Conservation (phyloP, 805 yeast genomes). For the Saccharomyces cerevisiae region DNA sequence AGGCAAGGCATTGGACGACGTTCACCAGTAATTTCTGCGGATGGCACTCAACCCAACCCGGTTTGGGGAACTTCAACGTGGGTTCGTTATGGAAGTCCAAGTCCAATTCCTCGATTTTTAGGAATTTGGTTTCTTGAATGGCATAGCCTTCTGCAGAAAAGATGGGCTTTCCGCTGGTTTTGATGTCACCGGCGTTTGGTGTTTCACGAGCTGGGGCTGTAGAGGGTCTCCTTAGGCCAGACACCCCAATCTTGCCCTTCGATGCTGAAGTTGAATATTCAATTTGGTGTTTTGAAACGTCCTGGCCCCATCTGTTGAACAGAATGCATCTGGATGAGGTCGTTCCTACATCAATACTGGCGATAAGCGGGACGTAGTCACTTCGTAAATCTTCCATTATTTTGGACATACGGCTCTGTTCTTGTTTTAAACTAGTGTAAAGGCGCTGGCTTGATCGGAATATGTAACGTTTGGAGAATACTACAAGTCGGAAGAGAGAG, state of each 20-base stretch:
- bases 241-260: constrained; percentile 37
- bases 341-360: constrained; percentile 84
- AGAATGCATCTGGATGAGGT: constrained; percentile 85
- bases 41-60: constrained; percentile 93
- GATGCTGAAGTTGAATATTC: constrained; percentile 75
- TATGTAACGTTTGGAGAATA: not conserved
- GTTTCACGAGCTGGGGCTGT: constrained; percentile 11
- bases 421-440: not conserved
- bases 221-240: constrained; percentile 40
- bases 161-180: constrained; percentile 34
- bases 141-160: constrained; percentile 72
- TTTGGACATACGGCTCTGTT: not conserved
- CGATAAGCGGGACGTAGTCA: constrained; percentile 36
- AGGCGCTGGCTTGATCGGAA: not conserved
- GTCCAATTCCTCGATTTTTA: constrained; percentile 54
- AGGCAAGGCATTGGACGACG: constrained; percentile 70
- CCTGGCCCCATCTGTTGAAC: constrained; percentile 64
- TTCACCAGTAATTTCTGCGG: constrained; percentile 69
- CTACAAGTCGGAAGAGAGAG: not conserved
- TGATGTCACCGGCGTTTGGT: not conserved
- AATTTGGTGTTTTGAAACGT: constrained; percentile 81
- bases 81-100: constrained; percentile 38
- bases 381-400: not conserved
- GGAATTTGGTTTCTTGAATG: constrained; percentile 47
- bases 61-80: constrained; percentile 67